phyloP scores from a whole-genome alignment of 2,329 filamentous ascomycete genomes.

The Verticillium klebahnii region DNA sequence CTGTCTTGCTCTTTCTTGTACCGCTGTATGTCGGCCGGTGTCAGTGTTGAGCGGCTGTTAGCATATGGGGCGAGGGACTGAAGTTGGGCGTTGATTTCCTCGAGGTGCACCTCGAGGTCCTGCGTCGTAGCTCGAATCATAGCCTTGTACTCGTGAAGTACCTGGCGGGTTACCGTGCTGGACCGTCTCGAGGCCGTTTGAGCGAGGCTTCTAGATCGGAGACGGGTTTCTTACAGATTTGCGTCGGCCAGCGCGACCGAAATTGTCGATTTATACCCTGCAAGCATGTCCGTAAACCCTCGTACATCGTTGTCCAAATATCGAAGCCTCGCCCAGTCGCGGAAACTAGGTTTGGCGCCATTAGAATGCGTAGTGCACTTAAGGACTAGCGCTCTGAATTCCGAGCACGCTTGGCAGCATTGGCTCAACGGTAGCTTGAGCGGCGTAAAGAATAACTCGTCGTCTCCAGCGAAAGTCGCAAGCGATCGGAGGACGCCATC shows the following conservation, averaged over 20 bases:
- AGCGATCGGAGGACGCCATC: background rate
- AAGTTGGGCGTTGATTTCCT: too few relatives aligned
- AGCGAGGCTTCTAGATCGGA: background rate
- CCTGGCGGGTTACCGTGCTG: too few relatives aligned
- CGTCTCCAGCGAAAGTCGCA: background rate
- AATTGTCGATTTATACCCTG: conserved; percentile 5
- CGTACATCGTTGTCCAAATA: conserved; percentile 3
- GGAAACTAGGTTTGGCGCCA: conserved; percentile 1
- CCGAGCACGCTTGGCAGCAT: background rate
- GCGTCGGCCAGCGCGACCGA: conserved; percentile 1
- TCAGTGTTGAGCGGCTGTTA: too few relatives aligned
- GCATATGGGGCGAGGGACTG: too few relatives aligned
- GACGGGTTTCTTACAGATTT: background rate
- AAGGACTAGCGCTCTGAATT: conserved; percentile 1
- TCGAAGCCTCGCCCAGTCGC: conserved; percentile 3
- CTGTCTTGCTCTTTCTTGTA: too few relatives aligned
- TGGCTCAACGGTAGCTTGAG: conserved; percentile 1
- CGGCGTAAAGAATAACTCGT: background rate
- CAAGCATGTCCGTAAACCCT: conserved; percentile 2
- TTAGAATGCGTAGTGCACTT: conserved; percentile 1
- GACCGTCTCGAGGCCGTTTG: too few relatives aligned
- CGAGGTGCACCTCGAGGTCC: too few relatives aligned
- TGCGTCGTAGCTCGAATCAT: too few relatives aligned
- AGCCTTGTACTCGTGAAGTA: too few relatives aligned
- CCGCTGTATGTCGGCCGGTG: too few relatives aligned